Base-by-base conservation (phyloP, 2,329 filamentous ascomycete genomes). In the Lachnellula cervina region DNA sequence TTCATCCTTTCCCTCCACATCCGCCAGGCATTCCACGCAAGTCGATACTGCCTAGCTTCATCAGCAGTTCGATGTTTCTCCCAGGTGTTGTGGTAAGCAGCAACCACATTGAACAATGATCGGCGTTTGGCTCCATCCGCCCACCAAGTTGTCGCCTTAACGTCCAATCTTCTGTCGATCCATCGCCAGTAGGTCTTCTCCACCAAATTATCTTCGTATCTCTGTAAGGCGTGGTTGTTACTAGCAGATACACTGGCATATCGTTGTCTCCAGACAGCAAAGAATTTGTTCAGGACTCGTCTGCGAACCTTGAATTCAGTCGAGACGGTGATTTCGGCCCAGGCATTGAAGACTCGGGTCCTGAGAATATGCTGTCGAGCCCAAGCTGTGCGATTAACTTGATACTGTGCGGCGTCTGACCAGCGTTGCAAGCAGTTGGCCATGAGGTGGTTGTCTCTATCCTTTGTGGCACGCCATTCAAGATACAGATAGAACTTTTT, bases 351-450 rank as follows among this genome's bases (percentile, higher is more conserved):
- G 58, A 84, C 86, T 54, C 82, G 81, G 13, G 81, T 82, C 54
- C 86, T 78, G 52, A 94, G 73, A 57, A 92, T 83, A 67, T 90
- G 87, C 59, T 83, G 77, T 59, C 87, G 80, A 19, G 88, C 89
- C 43, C 83, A 77, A 4, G 80, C 82, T 4, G 88, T 89, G 42
- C 82, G 80, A 59, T 83, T 79, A 16, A 84, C 75, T 65, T 89
- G 82, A 14, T 88, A 83, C 5, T 77, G 79, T 11, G 88, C 80
- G 50, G 80, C 76, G 53, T 80, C 79, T 11, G 81, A 80, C 90
- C 90, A 95, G 60, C 87, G 83, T 1, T 77, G 80, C 55, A 89
- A 84, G 2, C 81, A 79, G 68, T 83, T 86, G 3, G 78, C 80
- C 55, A 87, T 70, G 6, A 90, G 75, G 62, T 83, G 87, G 11